A percentile compares a stretch with the other conserved stretches of the same genome.
Conservation (phyloP, 2,329 filamentous ascomycete genomes). For the Fusarium paranaense region DNA sequence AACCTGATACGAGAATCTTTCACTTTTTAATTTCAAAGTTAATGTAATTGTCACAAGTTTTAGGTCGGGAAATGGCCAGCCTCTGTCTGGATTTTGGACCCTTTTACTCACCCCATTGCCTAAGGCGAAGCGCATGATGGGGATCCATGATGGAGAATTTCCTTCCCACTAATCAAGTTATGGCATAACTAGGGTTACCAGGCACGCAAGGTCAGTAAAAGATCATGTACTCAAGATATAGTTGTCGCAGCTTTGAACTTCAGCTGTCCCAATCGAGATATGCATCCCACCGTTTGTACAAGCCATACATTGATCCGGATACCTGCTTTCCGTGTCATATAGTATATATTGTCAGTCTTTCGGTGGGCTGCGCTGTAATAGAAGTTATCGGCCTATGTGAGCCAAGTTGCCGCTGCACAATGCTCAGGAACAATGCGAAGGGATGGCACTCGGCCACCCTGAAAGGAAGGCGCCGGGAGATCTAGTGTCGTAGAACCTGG, state of each 20-base stretch:
- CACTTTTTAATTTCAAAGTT: constrained; percentile 35
- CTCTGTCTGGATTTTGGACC: neutral
- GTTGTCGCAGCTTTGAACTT: neutral
- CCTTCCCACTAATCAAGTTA: neutral
- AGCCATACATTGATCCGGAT: constrained; percentile 5
- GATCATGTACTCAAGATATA: neutral
- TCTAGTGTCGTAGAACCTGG: neutral
- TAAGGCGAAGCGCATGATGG: constrained; percentile 12
- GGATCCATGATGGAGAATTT: neutral
- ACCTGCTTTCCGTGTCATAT: constrained; percentile 3
- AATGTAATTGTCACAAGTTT: constrained; percentile 21
- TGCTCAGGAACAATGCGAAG: neutral
- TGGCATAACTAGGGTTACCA: no score
- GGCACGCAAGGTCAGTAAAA: no score
- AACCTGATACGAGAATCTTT: neutral
- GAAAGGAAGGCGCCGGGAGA: neutral
- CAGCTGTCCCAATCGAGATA: neutral
- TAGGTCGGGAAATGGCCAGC: neutral
- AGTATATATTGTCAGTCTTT: neutral
- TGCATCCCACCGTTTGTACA: neutral
- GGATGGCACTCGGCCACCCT: neutral
- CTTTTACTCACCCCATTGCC: constrained; percentile 13
- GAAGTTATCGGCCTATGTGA: no score
- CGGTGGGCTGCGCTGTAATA: neutral
- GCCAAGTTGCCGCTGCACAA: neutral